Conservation (phyloP, 1,284 basidiomycete species). For the Fomitopsis pinicola region DNA sequence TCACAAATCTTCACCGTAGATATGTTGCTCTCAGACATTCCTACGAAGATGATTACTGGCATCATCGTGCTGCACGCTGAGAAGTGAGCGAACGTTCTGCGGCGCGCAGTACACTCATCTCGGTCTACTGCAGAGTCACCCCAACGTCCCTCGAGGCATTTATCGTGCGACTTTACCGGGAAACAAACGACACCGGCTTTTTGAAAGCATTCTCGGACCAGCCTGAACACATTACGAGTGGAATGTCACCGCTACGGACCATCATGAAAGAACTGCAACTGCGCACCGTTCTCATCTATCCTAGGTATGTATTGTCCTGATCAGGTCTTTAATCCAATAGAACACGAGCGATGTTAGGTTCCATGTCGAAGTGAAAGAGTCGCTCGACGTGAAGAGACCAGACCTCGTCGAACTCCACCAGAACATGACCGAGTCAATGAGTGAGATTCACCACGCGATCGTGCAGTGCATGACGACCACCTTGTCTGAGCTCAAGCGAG, state of each 20-base stretch:
- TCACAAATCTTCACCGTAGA: constrained; percentile 94
- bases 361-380: constrained; percentile 80
- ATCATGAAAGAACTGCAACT: constrained; percentile 93
- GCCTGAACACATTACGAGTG: constrained; percentile 91
- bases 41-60: constrained; percentile 83
- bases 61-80: constrained; percentile 95
- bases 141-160: constrained; percentile 86
- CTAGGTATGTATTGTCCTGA: constrained; percentile 49
- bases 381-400: constrained; percentile 77
- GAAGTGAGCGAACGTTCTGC: constrained; percentile 44
- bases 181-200: constrained; percentile 87
- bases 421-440: constrained; percentile 82
- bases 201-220: constrained; percentile 97
- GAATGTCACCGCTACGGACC: constrained; percentile 86
- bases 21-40: constrained; percentile 86
- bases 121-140: constrained; percentile 58
- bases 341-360: constrained; percentile 52
- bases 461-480: constrained; percentile 95
- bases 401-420: constrained; percentile 95
- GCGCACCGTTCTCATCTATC: constrained; percentile 87
- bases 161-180: constrained; percentile 83
- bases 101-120: neutral
- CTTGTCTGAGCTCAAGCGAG: constrained; percentile 86
- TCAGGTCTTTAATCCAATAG: neutral
- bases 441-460: constrained; percentile 88